Base-by-base conservation (phyloP, 2,329 filamentous ascomycete species). In the Decorospora gaudefroyi region DNA sequence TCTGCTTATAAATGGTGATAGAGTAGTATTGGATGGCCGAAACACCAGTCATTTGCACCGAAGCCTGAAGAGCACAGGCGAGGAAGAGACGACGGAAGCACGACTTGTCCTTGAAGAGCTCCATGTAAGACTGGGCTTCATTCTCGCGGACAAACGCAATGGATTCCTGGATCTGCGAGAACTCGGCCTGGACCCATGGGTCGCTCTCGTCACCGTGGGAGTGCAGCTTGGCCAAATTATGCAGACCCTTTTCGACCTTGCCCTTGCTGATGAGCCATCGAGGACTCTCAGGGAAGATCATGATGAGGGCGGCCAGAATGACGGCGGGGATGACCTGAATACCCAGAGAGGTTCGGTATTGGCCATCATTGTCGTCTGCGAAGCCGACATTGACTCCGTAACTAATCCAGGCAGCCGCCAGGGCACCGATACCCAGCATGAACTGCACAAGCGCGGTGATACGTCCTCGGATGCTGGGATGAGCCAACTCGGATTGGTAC, bases 401-500 rank as follows among this genome's bases (percentile, higher is more conserved):
- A 0, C 82, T 83, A 33, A 87, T 82, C 87, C 87, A 90, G 0
- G 83, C 78, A 6, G 88, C 88, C 11, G 84, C 72, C 1, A 93
- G 78, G 11, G 86, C 75, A 43, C 88, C 88, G 18, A 92, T 80
- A 1, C 87, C 88, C 37, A 92, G 68, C 87, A 91, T 91, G 63
- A 91, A 90, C 59, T 91, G 88, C 67, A 91, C 88, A 3, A 92
- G 74, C 19, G 83, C 80, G 0, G 87, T 90, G 21, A 93, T 79
- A 51, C 84, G 76, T 9, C 88, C 88, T 66, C 88, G 81, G 59
- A 92, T 92, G 45, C 78, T 80, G 1, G 88, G 88, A 64, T 92
- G 88, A 3, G 85, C 84, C 16, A 92, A 78, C 62, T 93, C 88
- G 15, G 86, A 87, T 64, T 91, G 88, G 65, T 90, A 92, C 0